Percentiles rank a stretch among this genome's conserved stretches.
Conservation (phyloP, 1,284 basidiomycete species). For the Peniophora sp. region DNA sequence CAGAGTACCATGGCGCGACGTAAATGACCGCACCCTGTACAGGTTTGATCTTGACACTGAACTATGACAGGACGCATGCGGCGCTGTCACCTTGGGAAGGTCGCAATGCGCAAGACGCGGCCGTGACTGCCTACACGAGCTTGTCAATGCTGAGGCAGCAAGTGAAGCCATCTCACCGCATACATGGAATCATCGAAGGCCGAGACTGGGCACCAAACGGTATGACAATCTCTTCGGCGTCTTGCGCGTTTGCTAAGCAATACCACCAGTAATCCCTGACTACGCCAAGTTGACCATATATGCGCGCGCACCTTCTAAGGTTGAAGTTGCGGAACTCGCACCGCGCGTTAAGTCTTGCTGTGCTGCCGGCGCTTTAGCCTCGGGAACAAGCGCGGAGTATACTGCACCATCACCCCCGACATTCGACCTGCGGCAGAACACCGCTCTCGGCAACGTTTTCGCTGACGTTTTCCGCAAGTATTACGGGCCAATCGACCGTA, state of each 20-base stretch:
- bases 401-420: constrained; percentile 23
- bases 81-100: constrained; percentile 79
- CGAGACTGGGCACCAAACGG: constrained; percentile 61
- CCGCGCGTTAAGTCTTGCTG: constrained; percentile 20
- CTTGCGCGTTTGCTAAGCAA: not conserved
- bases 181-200: constrained; percentile 63
- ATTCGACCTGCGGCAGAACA: constrained; percentile 58
- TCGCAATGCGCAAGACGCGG: constrained; percentile 80
- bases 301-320: constrained; percentile 55
- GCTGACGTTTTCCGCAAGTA: constrained; percentile 29
- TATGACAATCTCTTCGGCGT: constrained; percentile 19
- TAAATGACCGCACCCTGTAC: constrained; percentile 14
- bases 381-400: constrained; percentile 54
- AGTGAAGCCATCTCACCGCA: constrained; percentile 45
- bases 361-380: constrained; percentile 60
- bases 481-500: constrained; percentile 26
- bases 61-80: constrained; percentile 55
- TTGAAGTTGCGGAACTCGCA: constrained; percentile 41
- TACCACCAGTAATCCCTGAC: constrained; percentile 65
- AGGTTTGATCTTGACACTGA: constrained; percentile 1
- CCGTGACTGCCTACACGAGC: constrained; percentile 71
- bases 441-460: constrained; percentile 43
- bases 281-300: constrained; percentile 62
- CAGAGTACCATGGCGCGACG: constrained; percentile 62
- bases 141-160: constrained; percentile 71